A percentile compares a stretch with the other conserved stretches of the same genome.
Conservation (phyloP, 495 filamentous ascomycete genomes). For the Penicillium paradoxum region DNA sequence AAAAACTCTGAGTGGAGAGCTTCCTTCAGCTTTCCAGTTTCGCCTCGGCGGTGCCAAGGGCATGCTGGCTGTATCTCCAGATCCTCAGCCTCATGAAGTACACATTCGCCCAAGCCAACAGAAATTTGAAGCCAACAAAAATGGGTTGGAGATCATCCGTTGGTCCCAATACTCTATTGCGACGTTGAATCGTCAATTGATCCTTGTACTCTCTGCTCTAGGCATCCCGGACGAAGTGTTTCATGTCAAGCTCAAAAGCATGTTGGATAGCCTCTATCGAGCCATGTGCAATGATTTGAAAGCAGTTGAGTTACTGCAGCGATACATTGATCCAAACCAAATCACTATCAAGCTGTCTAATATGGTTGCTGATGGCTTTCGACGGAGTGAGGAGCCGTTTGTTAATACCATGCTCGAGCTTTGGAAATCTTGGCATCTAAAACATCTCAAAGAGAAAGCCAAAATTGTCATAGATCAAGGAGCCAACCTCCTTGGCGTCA, state of each 20-base stretch:
- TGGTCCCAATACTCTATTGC: conserved; percentile 69
- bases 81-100: conserved; percentile 56
- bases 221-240: conserved; percentile 69
- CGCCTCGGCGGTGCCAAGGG: conserved; percentile 90
- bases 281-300: conserved; percentile 60
- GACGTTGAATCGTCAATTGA: conserved; percentile 83
- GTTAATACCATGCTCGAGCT: conserved; percentile 65
- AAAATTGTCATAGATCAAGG: conserved; percentile 75
- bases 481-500: conserved; percentile 82
- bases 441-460: conserved; percentile 87
- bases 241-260: conserved; percentile 54
- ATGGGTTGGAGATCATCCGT: conserved; percentile 77
- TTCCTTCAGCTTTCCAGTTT: conserved; percentile 85
- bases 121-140: conserved; percentile 73
- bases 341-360: conserved; percentile 66
- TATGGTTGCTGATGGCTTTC: conserved; percentile 78
- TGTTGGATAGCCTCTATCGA: conserved; percentile 58
- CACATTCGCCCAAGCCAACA: conserved; percentile 76
- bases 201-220: conserved; percentile 72
- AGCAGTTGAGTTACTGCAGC: conserved; percentile 62
- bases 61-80: conserved; percentile 66
- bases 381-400: conserved; percentile 72
- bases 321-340: conserved; percentile 80
- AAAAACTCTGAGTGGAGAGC: conserved; percentile 33
- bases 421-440: conserved; percentile 80